Conservation (phyloP, 1,139 yeast species). For the Debaryomyces singareniensis region DNA sequence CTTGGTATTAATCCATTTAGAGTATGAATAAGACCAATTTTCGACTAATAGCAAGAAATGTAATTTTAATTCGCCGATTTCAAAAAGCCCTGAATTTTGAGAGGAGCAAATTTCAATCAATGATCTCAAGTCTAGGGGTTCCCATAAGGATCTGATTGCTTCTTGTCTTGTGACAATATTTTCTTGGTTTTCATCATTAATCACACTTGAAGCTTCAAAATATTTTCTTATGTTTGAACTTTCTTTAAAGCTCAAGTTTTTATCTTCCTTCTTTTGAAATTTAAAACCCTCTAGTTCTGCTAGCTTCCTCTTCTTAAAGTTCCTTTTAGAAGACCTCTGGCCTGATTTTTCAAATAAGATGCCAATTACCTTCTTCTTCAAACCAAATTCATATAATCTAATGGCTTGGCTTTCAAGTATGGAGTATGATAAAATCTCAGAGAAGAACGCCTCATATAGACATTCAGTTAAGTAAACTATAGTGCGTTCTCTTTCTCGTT, state of each 20-base stretch:
- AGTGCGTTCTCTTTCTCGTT: constrained; percentile 20
- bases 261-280: constrained; percentile 13
- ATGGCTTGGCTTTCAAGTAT: constrained; percentile 40
- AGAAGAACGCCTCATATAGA: constrained; percentile 52
- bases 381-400: constrained; percentile 5
- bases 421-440: constrained; percentile 44
- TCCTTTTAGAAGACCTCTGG: constrained; percentile 15
- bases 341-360: constrained; percentile 20
- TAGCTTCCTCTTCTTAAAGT: constrained; percentile 24
- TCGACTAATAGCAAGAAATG: constrained; percentile 38
- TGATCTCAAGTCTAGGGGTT: constrained; percentile 25
- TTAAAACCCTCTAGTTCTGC: constrained; percentile 38
- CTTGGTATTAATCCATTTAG: constrained; percentile 43
- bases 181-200: constrained; percentile 10
- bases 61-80: constrained; percentile 14
- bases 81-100: constrained; percentile 16
- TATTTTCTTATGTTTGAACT: no score
- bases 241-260: no score
- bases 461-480: constrained; percentile 39
- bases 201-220: no score
- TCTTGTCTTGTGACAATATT: constrained; percentile 20
- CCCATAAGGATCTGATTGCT: constrained; percentile 35
- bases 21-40: constrained; percentile 33
- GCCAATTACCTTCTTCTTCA: constrained; percentile 14
- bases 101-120: constrained; percentile 19